Percentiles rank a stretch among this genome's conserved stretches.
Evolutionary conservation across 179 eudicot species (phyloP).

Genomic region (Spinacia oleracea): DNA sequence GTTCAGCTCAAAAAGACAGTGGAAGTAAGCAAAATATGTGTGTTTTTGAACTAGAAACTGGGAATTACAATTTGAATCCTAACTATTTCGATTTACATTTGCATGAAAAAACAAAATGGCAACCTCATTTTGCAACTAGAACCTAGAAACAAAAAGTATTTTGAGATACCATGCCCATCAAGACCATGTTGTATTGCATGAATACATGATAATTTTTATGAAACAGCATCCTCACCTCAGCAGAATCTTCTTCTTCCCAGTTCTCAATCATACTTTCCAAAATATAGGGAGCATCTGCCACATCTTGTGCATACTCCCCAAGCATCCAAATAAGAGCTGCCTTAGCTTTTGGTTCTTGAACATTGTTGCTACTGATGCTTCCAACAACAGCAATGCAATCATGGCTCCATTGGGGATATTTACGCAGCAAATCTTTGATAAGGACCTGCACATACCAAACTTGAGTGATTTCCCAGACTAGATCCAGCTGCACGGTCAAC

Average conservation of each 20-base stretch:
- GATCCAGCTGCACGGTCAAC: background rate
- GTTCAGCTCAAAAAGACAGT: slow-evolving; percentile 11
- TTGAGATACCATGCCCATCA: background rate
- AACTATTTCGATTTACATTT: background rate
- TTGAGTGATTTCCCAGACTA: background rate
- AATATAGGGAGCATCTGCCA: slow-evolving; percentile 95
- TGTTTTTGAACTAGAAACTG: background rate
- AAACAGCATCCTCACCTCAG: slow-evolving; percentile 62
- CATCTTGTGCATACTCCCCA: slow-evolving; percentile 96
- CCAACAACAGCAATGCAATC: slow-evolving; percentile 99
- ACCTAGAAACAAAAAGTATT: background rate
- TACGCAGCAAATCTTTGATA: slow-evolving; percentile 93
- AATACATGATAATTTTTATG: background rate
- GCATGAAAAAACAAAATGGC: background rate
- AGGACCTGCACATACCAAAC: slow-evolving; percentile 57
- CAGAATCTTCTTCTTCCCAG: slow-evolving; percentile 96
- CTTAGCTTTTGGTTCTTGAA: slow-evolving; percentile 98
- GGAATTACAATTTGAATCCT: too few species aligned
- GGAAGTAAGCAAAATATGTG: background rate
- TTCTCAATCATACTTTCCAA: slow-evolving; percentile 77
- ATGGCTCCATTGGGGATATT: slow-evolving; percentile 99
- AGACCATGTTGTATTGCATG: slow-evolving; percentile 3
- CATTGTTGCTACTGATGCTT: slow-evolving; percentile 94
- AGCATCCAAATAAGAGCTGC: slow-evolving; percentile 99
- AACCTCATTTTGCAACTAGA: background rate